A percentile compares a stretch with the other conserved stretches of the same genome.
Evolutionary conservation across 306 rosid genomes (phyloP).

Genomic region (Malus fusca): DNA sequence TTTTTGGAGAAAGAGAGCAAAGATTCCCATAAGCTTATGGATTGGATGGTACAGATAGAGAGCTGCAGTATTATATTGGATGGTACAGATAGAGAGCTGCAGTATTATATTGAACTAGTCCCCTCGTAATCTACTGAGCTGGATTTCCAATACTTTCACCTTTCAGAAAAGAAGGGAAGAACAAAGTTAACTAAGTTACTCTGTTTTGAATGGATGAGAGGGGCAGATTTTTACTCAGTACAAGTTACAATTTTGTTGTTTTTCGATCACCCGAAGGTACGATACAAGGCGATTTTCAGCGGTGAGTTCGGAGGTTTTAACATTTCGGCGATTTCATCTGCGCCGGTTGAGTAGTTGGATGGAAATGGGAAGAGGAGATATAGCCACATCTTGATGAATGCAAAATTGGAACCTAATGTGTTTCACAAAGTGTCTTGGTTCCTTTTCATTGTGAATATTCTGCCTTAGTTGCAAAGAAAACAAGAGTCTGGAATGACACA

Average conservation of each 20-base stretch:
- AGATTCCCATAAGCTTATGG: no score
- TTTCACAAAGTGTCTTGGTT: background rate
- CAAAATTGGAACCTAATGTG: background rate
- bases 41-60: no score
- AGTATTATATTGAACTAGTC: conserved; percentile 2
- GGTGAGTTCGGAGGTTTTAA: background rate
- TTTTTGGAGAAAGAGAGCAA: no score
- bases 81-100: conserved; percentile 6
- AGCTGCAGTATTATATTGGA: background rate
- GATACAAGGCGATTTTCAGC: background rate
- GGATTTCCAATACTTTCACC: conserved; percentile 16
- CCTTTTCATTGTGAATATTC: background rate
- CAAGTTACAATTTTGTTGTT: background rate
- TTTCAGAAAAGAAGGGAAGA: background rate
- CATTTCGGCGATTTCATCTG: background rate
- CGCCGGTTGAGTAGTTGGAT: background rate
- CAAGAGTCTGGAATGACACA: background rate
- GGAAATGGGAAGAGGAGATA: background rate
- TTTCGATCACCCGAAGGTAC: background rate
- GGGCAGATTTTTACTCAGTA: background rate
- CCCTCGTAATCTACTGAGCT: conserved; percentile 10
- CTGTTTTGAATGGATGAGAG: background rate
- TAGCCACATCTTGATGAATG: background rate
- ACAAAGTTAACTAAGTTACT: background rate
- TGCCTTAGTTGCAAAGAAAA: background rate